Base-by-base conservation (phyloP, 176 grass and related monocot species). In the Olyra latifolia region DNA sequence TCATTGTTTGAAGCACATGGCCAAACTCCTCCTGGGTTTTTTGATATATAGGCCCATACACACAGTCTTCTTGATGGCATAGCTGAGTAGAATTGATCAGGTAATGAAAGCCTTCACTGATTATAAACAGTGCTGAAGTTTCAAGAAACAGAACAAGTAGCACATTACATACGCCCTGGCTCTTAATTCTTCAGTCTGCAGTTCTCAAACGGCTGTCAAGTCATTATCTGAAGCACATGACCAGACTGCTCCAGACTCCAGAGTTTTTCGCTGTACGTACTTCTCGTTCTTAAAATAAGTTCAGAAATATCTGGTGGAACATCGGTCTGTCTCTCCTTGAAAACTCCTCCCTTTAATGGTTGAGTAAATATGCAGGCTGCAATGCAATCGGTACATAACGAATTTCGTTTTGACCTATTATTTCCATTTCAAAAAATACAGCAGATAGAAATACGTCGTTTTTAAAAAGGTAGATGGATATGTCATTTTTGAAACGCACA, bases 251-350 rank as follows among this genome's bases (percentile, higher is more conserved):
- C 28, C n/a, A 43, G 30, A 9, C 28, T 40, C 28, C n/a, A 43
- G 30, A 9, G 19, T 6, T 14, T 55, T 27, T 58, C 16, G 0
- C 3, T 54, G 16, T 15, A 54, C 8, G 16, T 15, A 54, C 8
- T 81, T 49, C 8, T 69, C 32, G 1, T 69, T n/a, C 25, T 23
- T 23, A 68, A 56, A 24, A 43, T 40, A 64, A 24, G 17, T 50
- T 28, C 24, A 63, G 23, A 73, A 55, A 80, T 80, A 80, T 85
- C 75, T 75, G 13, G 32, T 9, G 47, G 10, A 66, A 4, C 69
- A 73, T 27, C 43, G 49, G 46, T 11, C 32, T 42, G 14, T 27
- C 30, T 41, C 32, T 23, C 19, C 8, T 8, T 14, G 69, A 17
- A 35, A 56, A 11, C 28, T 61, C 32, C 56, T 50, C 4, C 29